Evolutionary conservation across 2,329 filamentous ascomycete genomes (phyloP).

Genomic region (Colletotrichum falcatum): DNA sequence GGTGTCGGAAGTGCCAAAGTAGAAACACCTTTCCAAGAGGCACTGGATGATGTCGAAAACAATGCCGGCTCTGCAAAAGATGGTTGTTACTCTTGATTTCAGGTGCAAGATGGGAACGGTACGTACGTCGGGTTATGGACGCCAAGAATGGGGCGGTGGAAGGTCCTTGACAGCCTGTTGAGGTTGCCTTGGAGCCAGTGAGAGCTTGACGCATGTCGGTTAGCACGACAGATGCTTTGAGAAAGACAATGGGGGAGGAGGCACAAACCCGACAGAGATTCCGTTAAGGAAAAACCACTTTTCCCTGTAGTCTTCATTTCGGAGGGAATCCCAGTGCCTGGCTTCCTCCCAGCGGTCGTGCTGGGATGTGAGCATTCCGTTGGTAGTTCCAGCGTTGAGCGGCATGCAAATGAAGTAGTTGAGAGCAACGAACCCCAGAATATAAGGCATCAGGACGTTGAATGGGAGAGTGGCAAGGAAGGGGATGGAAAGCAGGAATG

Average conservation of each 20-base stretch:
- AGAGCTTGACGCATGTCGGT: background rate
- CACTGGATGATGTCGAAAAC: conserved; percentile 84
- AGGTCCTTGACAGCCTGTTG: conserved; percentile 77
- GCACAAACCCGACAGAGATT: conserved; percentile 69
- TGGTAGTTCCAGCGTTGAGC: conserved; percentile 62
- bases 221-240: too few relatives aligned
- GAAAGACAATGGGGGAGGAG: too few relatives aligned
- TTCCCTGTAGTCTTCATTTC: conserved; percentile 64
- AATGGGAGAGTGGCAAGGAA: conserved; percentile 58
- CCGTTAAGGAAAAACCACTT: conserved; percentile 87
- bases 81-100: background rate
- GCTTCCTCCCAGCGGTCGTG: conserved; percentile 59
- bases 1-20: conserved; percentile 77
- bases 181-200: conserved; percentile 79
- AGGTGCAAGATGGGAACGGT: too few relatives aligned
- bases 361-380: conserved; percentile 59
- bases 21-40: conserved; percentile 79
- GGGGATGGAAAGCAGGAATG: conserved; percentile 70
- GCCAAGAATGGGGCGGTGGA: conserved; percentile 76
- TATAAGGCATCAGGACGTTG: conserved; percentile 57
- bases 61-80: conserved; percentile 64
- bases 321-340: conserved; percentile 20
- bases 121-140: conserved; percentile 78
- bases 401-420: conserved; percentile 63
- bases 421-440: conserved; percentile 58